Conservation (phyloP, 768 basidiomycete species). For the Cubamyces sp. region DNA sequence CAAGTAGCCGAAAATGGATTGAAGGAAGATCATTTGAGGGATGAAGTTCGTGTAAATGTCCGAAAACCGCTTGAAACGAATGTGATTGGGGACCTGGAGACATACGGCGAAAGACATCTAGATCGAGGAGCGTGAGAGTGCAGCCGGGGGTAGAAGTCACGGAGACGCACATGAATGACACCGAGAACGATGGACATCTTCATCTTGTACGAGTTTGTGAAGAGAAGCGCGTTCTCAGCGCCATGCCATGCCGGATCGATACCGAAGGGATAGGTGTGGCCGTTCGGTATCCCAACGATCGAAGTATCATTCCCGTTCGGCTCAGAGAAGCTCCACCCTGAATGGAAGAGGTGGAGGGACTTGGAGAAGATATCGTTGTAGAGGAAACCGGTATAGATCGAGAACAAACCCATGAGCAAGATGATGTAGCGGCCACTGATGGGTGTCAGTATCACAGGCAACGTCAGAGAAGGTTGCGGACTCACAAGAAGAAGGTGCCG, state of each 20-base stretch:
- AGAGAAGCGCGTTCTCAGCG: slow-evolving; percentile 87
- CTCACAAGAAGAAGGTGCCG: slow-evolving; percentile 92
- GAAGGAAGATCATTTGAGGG: slow-evolving; percentile 96
- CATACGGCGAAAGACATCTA: slow-evolving; percentile 99
- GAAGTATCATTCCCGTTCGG: slow-evolving; percentile 44
- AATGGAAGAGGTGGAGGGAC: slow-evolving; percentile 82
- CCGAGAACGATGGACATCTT: slow-evolving; percentile 98
- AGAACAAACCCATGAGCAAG: slow-evolving; percentile 96
- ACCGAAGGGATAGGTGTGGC: slow-evolving; percentile 88
- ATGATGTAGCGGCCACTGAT: slow-evolving; percentile 96
- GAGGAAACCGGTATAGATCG: slow-evolving; percentile 94
- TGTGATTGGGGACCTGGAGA: slow-evolving; percentile 93
- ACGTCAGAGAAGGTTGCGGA: slow-evolving; percentile 30
- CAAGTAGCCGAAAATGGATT: slow-evolving; percentile 97
- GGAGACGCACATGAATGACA: slow-evolving; percentile 83
- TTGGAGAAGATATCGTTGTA: slow-evolving; percentile 99
- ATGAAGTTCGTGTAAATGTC: slow-evolving; percentile 96
- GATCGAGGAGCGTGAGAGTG: background rate
- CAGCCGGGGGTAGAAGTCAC: background rate
- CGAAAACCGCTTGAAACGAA: slow-evolving; percentile 85
- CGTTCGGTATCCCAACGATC: slow-evolving; percentile 57
- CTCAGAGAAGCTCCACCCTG: slow-evolving; percentile 82
- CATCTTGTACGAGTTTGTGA: slow-evolving; percentile 99
- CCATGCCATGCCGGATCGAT: slow-evolving; percentile 96
- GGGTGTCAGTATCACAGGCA: slow-evolving; percentile 30